Evolutionary conservation across 2,329 filamentous ascomycete genomes (phyloP).

Genomic region (Zymoseptoria pseudotritici): DNA sequence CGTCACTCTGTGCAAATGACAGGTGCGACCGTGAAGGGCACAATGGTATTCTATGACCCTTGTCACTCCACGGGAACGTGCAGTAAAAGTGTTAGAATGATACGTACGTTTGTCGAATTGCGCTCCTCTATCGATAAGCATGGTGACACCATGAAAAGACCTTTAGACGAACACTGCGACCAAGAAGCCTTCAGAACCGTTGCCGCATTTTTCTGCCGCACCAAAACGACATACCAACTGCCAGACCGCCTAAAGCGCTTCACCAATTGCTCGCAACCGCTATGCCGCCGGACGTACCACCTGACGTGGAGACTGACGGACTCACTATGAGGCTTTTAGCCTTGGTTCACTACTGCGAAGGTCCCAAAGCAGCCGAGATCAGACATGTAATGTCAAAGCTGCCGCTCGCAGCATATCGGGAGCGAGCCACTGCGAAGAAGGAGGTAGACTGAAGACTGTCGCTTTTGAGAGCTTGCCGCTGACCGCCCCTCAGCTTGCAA

Average conservation of each 20-base stretch:
- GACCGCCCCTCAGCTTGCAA: neutral
- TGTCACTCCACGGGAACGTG: neutral
- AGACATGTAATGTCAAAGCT: neutral
- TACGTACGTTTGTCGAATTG: neutral
- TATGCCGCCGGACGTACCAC: neutral
- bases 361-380: neutral
- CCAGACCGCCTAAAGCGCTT: neutral
- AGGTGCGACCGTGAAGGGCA: neutral
- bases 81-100: neutral
- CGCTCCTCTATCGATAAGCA: neutral
- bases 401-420: conserved; percentile 2
- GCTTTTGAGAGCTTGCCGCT: neutral
- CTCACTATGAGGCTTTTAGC: conserved; percentile 6
- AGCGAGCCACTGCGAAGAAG: neutral
- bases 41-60: neutral
- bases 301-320: conserved; percentile 3
- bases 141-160: neutral
- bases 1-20: neutral
- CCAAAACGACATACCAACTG: neutral
- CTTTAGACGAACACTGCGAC: neutral
- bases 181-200: too few species aligned
- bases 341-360: conserved; percentile 4
- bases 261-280: neutral
- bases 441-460: neutral
- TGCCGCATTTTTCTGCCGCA: too few species aligned